Evolutionary conservation across 768 basidiomycete genomes (phyloP), one percentile per base, ranked within the genome.

Genomic region (Phanerochaete sordida): DNA sequence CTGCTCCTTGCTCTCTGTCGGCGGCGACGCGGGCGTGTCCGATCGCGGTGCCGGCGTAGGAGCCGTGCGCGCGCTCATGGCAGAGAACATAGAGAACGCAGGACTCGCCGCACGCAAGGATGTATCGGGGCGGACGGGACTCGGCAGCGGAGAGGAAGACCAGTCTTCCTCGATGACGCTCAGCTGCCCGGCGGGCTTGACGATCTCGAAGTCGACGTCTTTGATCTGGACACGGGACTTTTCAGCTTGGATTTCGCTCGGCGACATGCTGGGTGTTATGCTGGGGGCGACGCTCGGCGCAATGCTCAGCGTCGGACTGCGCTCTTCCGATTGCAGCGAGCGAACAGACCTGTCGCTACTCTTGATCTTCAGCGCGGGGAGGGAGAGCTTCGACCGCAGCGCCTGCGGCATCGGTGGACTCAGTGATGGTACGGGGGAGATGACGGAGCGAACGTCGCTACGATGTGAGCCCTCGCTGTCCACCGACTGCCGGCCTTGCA

Each of bases 151-250:
- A 23, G 58, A 54, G 2, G 33, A 12, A 8, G 48, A 23, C 3
- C 84, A 84, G 52, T 89, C 87, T 56, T 85, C 84, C 65, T 84
- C 86, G 12, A 73, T 71, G 52, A 59, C 61, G 2, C 48, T 49
- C 5, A 51, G 47, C 33, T 55, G 55, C n/a, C 35, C 55, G 0
- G 54, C 24, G 0, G 90, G 91, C 24, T 82, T 77, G 33, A 93
- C 78, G 15, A 92, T 81, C 73, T 91, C 88, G 64, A 93, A 93
- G 64, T 92, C 90, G 78, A 86, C 87, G 68, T 92, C 87, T 68
- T 89, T 76, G 8, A 92, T 87, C 57, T 93, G 90, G 5, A 91
- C 79, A 1, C 82, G 84, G 64, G 88, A 83, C 43, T 76, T 74
- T 5, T 81, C 77, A 11, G 70, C 45, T 16, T 60, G 54, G 30